Evolutionary conservation across 805 yeast species (phyloP), one percentile per base, ranked within the genome.

Genomic region (Tetrapisispora taiwanensis): DNA sequence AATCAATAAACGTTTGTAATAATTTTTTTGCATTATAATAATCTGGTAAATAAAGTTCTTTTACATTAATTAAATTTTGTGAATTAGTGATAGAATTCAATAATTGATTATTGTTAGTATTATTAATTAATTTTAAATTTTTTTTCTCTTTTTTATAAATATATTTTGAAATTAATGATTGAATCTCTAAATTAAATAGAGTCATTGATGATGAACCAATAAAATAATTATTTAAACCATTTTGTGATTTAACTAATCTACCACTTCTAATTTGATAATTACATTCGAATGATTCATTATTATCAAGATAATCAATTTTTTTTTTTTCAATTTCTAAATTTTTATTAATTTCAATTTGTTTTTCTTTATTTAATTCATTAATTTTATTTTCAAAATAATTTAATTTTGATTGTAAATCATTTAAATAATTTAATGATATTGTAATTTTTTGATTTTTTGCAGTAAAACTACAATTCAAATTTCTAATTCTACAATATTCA

Each of bases 171-270:
- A 79, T 73, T 73, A 79, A 67, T 46, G 78, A 77, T 55, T 81
- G 86, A 44, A 84, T 81, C 50, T 84, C 90, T 45, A 84, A 66
- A 6, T 89, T 89, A 59, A 84, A 84, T 15, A 83, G 61, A 0
- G 92, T 83, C 89, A 84, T 83, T 1, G 90, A 82, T 0, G 89
- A 81, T 0, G 88, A 79, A 0, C 94, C 94, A 31, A 82, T 84
- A 55, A 82, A 84, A 32, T 82, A 74, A 46, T 77, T 73, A 28
- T 26, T 41, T 52, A 81, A 86, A 4, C 90, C 90, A 1, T 87
- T 80, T 49, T 86, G 69, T 0, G 88, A 80, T 52, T 81, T 81
- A 2, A 84, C 78, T 35, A 84, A 65, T 42, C 86, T 71, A 2
- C 90, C 87, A 52, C 79, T 76, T 50, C 78, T 76, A 52, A 81